Percentiles rank a stretch among this genome's conserved stretches.
Evolutionary conservation across 2,329 filamentous ascomycete species (phyloP).

Genomic region (Phaeosphaeriaceae sp.): DNA sequence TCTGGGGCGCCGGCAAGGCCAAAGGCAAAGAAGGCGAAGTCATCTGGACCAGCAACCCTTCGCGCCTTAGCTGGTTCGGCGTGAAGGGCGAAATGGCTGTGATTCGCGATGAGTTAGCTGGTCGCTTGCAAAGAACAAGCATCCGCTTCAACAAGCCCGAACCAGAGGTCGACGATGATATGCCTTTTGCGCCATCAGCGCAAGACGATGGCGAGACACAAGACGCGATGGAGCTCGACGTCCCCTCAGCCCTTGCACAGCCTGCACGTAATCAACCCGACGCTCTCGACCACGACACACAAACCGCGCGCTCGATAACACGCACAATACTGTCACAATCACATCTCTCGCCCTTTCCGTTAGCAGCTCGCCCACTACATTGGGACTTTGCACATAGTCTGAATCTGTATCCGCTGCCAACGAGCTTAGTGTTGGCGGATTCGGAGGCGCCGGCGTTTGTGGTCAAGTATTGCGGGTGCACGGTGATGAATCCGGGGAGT

Average conservation of each 20-base stretch:
- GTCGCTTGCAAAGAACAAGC: constrained; percentile 76
- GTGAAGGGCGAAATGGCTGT: constrained; percentile 86
- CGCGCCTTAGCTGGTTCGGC: constrained; percentile 82
- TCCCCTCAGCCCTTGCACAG: constrained; percentile 18
- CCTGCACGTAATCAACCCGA: constrained; percentile 18
- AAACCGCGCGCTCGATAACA: constrained; percentile 76
- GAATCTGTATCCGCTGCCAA: constrained; percentile 87
- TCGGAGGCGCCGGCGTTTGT: constrained; percentile 81
- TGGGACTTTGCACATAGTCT: constrained; percentile 85
- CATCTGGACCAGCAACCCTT: constrained; percentile 89
- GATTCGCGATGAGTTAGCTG: constrained; percentile 85
- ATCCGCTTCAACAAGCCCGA: constrained; percentile 69
- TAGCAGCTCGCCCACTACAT: constrained; percentile 79
- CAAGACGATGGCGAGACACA: constrained; percentile 18
- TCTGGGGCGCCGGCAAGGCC: constrained; percentile 53
- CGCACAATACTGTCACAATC: constrained; percentile 93
- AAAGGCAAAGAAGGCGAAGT: constrained; percentile 69
- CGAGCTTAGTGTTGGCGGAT: constrained; percentile 82
- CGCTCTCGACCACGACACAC: constrained; percentile 39
- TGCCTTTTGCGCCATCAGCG: constrained; percentile 24
- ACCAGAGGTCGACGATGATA: constrained; percentile 40
- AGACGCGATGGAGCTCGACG: constrained; percentile 57
- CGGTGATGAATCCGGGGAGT: constrained; percentile 90
- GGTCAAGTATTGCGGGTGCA: constrained; percentile 92
- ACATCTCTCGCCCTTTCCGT: constrained; percentile 84